Conservation (phyloP, 805 yeast species). For the Tetrapisispora fleetii region DNA sequence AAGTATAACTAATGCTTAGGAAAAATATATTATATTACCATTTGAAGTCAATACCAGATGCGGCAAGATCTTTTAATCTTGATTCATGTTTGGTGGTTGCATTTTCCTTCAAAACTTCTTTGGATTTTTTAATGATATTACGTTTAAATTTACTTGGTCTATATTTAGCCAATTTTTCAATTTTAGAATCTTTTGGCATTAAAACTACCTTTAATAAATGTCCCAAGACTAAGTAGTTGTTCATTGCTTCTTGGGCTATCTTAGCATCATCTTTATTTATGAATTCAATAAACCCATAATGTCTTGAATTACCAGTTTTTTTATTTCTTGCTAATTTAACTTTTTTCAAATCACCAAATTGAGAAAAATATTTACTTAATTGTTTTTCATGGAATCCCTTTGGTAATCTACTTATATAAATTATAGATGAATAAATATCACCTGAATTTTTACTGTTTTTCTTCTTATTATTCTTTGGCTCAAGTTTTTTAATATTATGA, state of each 20-base stretch:
- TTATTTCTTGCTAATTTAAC: constrained; percentile 80
- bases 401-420: constrained; percentile 88
- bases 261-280: constrained; percentile 64
- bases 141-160: constrained; percentile 28
- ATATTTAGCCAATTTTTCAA: constrained; percentile 30
- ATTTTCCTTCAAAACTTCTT: constrained; percentile 25
- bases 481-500: constrained; percentile 25
- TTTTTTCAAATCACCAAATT: constrained; percentile 78
- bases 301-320: constrained; percentile 83
- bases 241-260: constrained; percentile 91
- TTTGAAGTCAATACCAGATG: constrained; percentile 32
- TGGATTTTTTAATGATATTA: constrained; percentile 23
- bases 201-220: constrained; percentile 67
- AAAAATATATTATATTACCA: constrained; percentile 15
- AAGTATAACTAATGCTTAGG: not conserved
- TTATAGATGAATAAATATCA: constrained; percentile 46
- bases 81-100: constrained; percentile 27
- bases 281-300: constrained; percentile 86
- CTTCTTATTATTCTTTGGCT: constrained; percentile 19
- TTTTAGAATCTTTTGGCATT: constrained; percentile 39
- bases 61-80: constrained; percentile 27
- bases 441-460: constrained; percentile 12
- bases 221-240: constrained; percentile 81
- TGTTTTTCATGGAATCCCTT: constrained; percentile 83
- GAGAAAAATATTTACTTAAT: constrained; percentile 66